These are phyloP conservation scores for Tremella fuciformis DNA, from an alignment of 768 basidiomycete genomes.

Conservation along the genomic window DNA sequence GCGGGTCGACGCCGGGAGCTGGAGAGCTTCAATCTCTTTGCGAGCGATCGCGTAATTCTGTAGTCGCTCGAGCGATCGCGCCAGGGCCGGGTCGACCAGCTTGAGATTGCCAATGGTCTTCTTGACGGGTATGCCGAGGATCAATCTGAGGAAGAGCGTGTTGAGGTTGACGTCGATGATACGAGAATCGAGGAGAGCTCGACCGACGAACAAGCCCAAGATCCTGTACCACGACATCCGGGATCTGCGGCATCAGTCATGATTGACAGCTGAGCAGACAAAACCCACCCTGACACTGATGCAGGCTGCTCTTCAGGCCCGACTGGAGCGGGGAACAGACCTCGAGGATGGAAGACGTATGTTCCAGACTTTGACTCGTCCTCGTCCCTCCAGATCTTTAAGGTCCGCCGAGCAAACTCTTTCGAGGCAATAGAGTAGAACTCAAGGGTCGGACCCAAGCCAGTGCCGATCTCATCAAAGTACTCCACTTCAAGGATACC, in stretches of 20 bases:
- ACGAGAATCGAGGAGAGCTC: conserved; percentile 92
- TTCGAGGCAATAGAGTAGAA: conserved; percentile 97
- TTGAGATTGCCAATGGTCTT: conserved; percentile 77
- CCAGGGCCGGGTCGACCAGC: conserved; percentile 81
- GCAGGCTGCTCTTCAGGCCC: conserved; percentile 21
- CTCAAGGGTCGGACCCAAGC: conserved; percentile 93
- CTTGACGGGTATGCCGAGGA: conserved; percentile 82
- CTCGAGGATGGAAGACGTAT: conserved; percentile 79
- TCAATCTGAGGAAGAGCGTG: conserved; percentile 86
- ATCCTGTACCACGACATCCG: conserved; percentile 80
- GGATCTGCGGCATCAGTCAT: conserved; percentile 59
- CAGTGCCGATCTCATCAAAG: conserved; percentile 97
- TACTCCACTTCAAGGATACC: conserved; percentile 96
- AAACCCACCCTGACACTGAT: conserved; percentile 34
- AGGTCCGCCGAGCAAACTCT: conserved; percentile 83
- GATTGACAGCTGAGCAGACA: background rate
- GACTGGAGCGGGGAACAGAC: conserved; percentile 80
- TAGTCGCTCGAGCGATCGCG: conserved; percentile 77
- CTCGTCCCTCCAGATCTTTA: conserved; percentile 88
- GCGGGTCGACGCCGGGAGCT: conserved; percentile 34
- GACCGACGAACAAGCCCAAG: conserved; percentile 93
- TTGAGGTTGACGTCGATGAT: conserved; percentile 96
- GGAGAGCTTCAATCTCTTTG: conserved; percentile 57
- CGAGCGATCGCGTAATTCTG: conserved; percentile 56
- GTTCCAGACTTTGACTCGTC: conserved; percentile 61